Percentiles rank a stretch among this genome's conserved stretches.
These are phyloP conservation scores for Chlamydomonas applanata DNA, from an alignment of 139 green algal genomes.

Conservation along the genomic window DNA sequence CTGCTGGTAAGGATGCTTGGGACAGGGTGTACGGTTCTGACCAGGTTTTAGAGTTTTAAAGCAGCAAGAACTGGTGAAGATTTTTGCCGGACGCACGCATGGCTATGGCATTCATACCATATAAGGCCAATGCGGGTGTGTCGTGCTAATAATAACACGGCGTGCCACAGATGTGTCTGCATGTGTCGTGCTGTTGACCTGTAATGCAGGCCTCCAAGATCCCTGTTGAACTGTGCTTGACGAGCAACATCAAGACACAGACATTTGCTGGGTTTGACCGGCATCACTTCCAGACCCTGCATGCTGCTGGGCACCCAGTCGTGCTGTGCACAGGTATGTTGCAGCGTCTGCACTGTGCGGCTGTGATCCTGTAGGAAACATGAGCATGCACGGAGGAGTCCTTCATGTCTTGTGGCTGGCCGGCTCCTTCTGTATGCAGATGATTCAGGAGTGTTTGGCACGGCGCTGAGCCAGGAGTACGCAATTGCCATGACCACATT, in stretches of 20 bases:
- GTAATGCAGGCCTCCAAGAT: slow-evolving; percentile 43
- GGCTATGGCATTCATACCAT: no score
- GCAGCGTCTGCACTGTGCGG: background rate
- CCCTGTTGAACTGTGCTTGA: slow-evolving; percentile 82
- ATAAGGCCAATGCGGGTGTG: no score
- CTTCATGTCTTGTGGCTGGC: no score
- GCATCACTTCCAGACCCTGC: slow-evolving; percentile 71
- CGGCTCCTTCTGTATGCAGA: slow-evolving; percentile 61
- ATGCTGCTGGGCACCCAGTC: slow-evolving; percentile 64
- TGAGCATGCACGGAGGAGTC: no score
- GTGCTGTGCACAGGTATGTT: slow-evolving; percentile 59
- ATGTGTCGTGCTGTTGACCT: background rate
- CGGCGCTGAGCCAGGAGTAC: slow-evolving; percentile 59
- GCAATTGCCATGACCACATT: slow-evolving; percentile 61
- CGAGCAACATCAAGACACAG: slow-evolving; percentile 46
- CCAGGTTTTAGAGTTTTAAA: no score
- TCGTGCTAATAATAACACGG: no score
- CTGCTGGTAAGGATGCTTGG: slow-evolving; percentile 43
- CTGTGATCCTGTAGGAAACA: no score
- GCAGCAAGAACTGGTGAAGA: no score
- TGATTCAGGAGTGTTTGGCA: slow-evolving; percentile 75
- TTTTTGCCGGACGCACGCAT: no score
- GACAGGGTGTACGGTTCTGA: no score
- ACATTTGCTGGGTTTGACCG: slow-evolving; percentile 56
- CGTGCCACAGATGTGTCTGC: no score